Base-by-base conservation (phyloP, 768 basidiomycete genomes). In the Thelephora ganbajun region DNA sequence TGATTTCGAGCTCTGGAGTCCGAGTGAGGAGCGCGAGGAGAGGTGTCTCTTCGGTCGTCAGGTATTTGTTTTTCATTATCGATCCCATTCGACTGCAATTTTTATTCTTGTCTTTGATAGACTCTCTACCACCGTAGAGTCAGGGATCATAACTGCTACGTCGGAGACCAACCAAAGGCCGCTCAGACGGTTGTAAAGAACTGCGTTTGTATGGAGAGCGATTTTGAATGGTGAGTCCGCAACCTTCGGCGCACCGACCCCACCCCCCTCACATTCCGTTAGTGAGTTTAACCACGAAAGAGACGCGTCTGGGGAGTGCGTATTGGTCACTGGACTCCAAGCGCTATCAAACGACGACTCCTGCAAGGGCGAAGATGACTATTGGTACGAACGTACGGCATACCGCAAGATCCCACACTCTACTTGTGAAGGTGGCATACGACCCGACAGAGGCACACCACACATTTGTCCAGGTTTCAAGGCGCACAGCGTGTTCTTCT, bases 1-100 rank as follows among this genome's bases (percentile, higher is more conserved):
- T 58, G 96, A 99, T 65, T 98, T 98, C 59, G 93, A 98, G 60
- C 66, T 96, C 1, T 98, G 96, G 96, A 91, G 85, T 59, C 96
- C 94, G 0, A 88, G 86, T 49, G 84, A 93, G 58, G 80, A 80
- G 42, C 77, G 96, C n/a, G 67, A 74, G 33, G 92, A 98, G 58
- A 68, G 69, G 6, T 99, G 96, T 64, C 66, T 98, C 22, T 99
- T 98, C 54, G 96, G 96, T 18, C 76, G 85, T 50, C 86, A 89
- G 74, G 90, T 88, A 45, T 35, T 66, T 50, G 5, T 12, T 22
- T n/a, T 18, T 2, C 14, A 6, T 30, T 13, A 33, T 12, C 26
- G 9, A 30, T 34, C 22, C 16, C 19, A 36, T 23, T 34, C 13
- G 23, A 18, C 6, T 2, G 33, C 35, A 22, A 12, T n/a, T 5